Evolutionary conservation across 352 stramenopile genomes (phyloP), one percentile per base, ranked within the genome.

Genomic region (Saprolegnia parasitica): DNA sequence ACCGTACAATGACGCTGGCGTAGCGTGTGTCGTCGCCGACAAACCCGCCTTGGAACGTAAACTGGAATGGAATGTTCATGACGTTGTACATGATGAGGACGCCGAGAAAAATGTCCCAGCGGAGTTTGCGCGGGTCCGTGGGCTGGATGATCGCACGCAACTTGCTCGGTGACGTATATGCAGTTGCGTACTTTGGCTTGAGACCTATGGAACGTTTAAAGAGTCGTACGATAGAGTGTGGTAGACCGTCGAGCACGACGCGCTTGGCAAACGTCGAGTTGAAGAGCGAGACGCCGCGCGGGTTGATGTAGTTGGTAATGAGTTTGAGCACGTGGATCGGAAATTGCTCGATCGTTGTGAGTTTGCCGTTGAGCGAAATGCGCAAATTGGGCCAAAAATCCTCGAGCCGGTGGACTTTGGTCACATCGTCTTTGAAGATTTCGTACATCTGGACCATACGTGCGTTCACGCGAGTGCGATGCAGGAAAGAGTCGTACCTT

Each of bases 61-160:
- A 40, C 52, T 68, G 57, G 23, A 71, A 72, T 18, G 68, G 68
- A 45, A 73, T 73, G 20, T 40, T 65, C 18, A 73, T 70, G n/a
- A 68, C 57, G 40, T 68, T 73, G 64, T 73, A 73, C 26, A 73
- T 18, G 52, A 73, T 73, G 39, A 73, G 61, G 0, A 66, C 6
- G 0, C 63, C 68, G 18, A 73, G 37, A 4, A 65, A 70, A 5
- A 68, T 40, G 47, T 73, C 68, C 56, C 56, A 73, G 3, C 40
- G 26, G 0, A 71, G 63, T 23, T 73, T 73, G 6, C 21, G 45
- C 20, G 26, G 1, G 40, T 70, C 52, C 29, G 23, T 24, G 9
- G 63, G 63, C 20, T 61, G 26, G 35, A 70, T 70, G 37, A 70
- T 70, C 8, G 32, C 26, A 15, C 18, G 23, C 21, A 70, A n/a